Evolutionary conservation across 2,329 filamentous ascomycete genomes (phyloP), one percentile per base, ranked within the genome.

Genomic region (Diaporthe velutina): DNA sequence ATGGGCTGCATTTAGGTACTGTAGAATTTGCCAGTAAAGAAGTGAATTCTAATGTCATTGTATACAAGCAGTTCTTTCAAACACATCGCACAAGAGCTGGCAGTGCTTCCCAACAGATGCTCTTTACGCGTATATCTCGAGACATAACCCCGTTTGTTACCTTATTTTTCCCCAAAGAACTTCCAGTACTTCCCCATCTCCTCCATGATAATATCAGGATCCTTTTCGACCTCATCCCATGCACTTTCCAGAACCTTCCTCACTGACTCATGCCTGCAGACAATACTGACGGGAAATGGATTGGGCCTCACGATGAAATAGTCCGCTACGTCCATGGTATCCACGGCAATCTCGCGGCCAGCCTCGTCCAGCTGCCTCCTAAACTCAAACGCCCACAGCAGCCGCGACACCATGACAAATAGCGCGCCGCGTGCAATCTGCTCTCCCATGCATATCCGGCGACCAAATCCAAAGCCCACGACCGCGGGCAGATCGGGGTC

Each of bases 381-480:
- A 22, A 85, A 78, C 8, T 86, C 80, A 76, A 89, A 89, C 0
- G 85, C 87, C 89, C 89, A 91, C 0, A 91, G 78, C 35, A 88
- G 64, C 25, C 84, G 82, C 0, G 86, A 81, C 40, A 87, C 80
- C 33, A 78, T 78, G 7, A 86, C 79, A 73, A 84, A 87, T 7
- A 89, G 79, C 19, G 83, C 84, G 30, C 87, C 85, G 50, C 88
- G 85, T 1, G 88, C 87, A 22, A 90, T 83, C 75, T 88, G 84
- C 15, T 86, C 85, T 0, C 82, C 82, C 3, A 80, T 82, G 33
- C 84, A 86, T 1, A 86, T 81, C 1, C 88, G 79, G 3, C 87
- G 81, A 0, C 88, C 88, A 72, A 85, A 89, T 0, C 88, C 88
- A 71, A 90, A 89, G 9, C 84, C 84, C 0, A 57, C 67, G 0